Base-by-base conservation (phyloP, 768 basidiomycete genomes). In the Gloeostereum incarnatum region DNA sequence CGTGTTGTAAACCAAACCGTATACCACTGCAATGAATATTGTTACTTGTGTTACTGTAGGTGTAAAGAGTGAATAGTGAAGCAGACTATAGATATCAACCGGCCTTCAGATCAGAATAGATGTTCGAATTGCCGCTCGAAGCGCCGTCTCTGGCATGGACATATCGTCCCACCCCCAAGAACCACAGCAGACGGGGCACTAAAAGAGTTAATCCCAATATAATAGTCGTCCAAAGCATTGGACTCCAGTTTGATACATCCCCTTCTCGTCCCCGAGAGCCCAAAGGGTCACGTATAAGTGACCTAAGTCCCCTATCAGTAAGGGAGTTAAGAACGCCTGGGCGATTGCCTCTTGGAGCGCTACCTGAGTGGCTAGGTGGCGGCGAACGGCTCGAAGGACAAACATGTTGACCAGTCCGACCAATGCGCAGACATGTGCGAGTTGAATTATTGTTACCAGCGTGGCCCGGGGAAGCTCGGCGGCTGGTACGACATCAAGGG, bases 341-440 rank as follows among this genome's bases (percentile, higher is more conserved):
- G 78, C 69, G 16, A 88, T 71, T 55, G 78, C 80, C 55, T 88
- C 85, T 59, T 88, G 85, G 11, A 85, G 52, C 2, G 71, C 71
- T 5, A 73, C 78, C 30, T 77, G 68, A 2, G 57, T 55, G 20
- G 63, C 63, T 35, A 88, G 63, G 52, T 87, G 71, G 31, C 58
- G 71, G 36, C 81, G 75, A 22, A 69, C 66, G 7, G 80, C 66
- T 14, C 69, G 65, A 38, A 88, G 68, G 32, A 86, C 57, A 54
- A 77, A 85, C 41, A 75, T 49, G 51, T 86, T 87, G 41, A 87
- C 52, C 40, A 82, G 49, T 9, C 85, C 85, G 45, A 87, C 56
- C 19, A 88, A 74, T 27, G 74, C 81, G 47, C 82, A 84, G 36
- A 82, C 82, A 47, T 87, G 80, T 1, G 78, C 82, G 38, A 88